Evolutionary conservation across 495 filamentous ascomycete genomes (phyloP), one percentile per base, ranked within the genome.

Genomic region (Sordaria brevicollis): DNA sequence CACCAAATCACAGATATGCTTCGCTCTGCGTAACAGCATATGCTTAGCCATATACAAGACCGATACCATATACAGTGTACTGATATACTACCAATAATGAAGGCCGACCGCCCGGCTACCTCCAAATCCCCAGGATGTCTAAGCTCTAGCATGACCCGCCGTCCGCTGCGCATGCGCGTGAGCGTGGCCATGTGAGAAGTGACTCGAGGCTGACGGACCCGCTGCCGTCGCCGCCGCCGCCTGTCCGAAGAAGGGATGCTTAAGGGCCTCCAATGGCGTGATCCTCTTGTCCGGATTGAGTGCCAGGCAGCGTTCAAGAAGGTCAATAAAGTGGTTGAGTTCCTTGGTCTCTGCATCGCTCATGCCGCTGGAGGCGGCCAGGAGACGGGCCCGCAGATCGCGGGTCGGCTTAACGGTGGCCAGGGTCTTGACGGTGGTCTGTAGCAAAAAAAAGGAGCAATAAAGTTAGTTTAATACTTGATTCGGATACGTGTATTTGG

Each of bases 271-370:
- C 3, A 86, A 80, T 6, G 95, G 92, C 11, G 91, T 94, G 77
- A 92, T 91, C 65, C 95, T 86, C 80, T 93, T 95, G 80, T 97
- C 96, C n/a, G 93, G 91, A 76, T 97, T 97, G 35, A 97, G 86
- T 71, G 88, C 89, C 76, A 99, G 79, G 70, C 95, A 98, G 17
- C 89, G 88, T 72, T 96, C 93, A 39, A 99, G 80, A 67, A 99
- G 80, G 76, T 97, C 93, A 67, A 92, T 83, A 79, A 99, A 98
- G 65, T 88, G 81, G 35, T 88, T 86, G 69, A 97, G 80, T 76
- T 97, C 93, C 76, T 91, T 92, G 66, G 85, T 84, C 77, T 96
- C 94, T 13, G 82, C 80, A 69, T 94, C 91, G 31, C 81, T 86
- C 84, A 96, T 87, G 37, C 88, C 88, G 17, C 88, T 90, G 2